These are phyloP conservation scores for Cryptococcus amylolentus DNA, from an alignment of 1,284 basidiomycete species.

Conservation along the genomic window DNA sequence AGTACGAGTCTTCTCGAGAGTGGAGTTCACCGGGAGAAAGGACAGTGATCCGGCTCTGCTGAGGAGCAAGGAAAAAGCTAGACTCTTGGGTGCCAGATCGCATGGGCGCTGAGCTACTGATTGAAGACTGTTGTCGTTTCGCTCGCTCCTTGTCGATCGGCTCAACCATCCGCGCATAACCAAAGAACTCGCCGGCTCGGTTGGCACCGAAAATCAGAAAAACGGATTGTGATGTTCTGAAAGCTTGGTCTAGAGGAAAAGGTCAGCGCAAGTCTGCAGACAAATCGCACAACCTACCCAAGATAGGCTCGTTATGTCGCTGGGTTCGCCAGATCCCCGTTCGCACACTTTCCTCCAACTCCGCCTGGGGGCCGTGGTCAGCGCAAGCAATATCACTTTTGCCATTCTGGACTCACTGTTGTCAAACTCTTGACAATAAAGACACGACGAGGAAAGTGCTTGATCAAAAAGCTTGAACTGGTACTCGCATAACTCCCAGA, in stretches of 20 bases:
- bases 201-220: conserved; percentile 89
- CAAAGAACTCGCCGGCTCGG: conserved; percentile 74
- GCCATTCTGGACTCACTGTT: conserved; percentile 55
- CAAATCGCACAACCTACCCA: conserved; percentile 42
- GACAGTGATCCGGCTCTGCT: conserved; percentile 19
- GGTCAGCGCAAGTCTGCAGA: neutral
- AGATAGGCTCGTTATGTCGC: conserved; percentile 80
- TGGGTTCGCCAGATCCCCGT: conserved; percentile 87
- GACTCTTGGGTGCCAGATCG: conserved; percentile 12
- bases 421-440: conserved; percentile 90
- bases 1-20: conserved; percentile 29
- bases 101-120: neutral
- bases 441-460: conserved; percentile 77
- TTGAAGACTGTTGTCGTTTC: conserved; percentile 9
- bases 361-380: conserved; percentile 54
- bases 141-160: conserved; percentile 39
- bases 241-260: conserved; percentile 69
- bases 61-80: conserved; percentile 23
- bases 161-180: conserved; percentile 65
- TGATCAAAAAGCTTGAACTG: conserved; percentile 57
- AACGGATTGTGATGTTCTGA: conserved; percentile 77
- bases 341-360: conserved; percentile 79
- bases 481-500: conserved; percentile 58
- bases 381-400: neutral
- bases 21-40: conserved; percentile 40